These are phyloP conservation scores for Exophiala aquamarina DNA, from an alignment of 2,329 filamentous ascomycete species.

Conservation along the genomic window DNA sequence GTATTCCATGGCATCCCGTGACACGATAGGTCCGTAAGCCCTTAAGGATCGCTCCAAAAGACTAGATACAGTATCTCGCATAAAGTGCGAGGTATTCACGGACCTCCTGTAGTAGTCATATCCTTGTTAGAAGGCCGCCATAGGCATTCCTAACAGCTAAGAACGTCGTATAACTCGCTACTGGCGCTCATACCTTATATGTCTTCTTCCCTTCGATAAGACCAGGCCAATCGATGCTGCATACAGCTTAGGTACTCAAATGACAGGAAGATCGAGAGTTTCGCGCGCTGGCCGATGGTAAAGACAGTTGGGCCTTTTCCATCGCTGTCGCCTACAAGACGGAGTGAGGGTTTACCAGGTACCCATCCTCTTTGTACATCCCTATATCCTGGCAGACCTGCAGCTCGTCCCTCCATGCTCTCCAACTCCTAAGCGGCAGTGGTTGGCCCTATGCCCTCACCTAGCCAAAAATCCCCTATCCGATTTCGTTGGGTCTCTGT, in stretches of 20 bases:
- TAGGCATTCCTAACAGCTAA: no score
- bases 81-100: no score
- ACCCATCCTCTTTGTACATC: slow-evolving; percentile 13
- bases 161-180: slow-evolving; percentile 4
- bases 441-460: background rate
- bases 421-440: slow-evolving; percentile 8
- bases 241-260: slow-evolving; percentile 12
- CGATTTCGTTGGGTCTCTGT: slow-evolving; percentile 7
- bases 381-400: slow-evolving; percentile 11
- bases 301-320: slow-evolving; percentile 11
- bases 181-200: background rate
- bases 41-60: no score
- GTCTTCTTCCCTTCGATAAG: slow-evolving; percentile 16
- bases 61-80: no score
- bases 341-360: slow-evolving; percentile 11
- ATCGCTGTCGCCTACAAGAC: slow-evolving; percentile 7
- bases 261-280: slow-evolving; percentile 10
- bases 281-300: slow-evolving; percentile 11
- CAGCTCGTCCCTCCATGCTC: slow-evolving; percentile 14
- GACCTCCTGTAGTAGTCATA: no score
- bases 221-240: slow-evolving; percentile 15
- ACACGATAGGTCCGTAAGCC: no score
- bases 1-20: no score
- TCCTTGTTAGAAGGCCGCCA: no score
- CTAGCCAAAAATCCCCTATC: slow-evolving; percentile 9